Evolutionary conservation across 2,329 filamentous ascomycete genomes (phyloP).

Genomic region (Trichophyton rubrum): DNA sequence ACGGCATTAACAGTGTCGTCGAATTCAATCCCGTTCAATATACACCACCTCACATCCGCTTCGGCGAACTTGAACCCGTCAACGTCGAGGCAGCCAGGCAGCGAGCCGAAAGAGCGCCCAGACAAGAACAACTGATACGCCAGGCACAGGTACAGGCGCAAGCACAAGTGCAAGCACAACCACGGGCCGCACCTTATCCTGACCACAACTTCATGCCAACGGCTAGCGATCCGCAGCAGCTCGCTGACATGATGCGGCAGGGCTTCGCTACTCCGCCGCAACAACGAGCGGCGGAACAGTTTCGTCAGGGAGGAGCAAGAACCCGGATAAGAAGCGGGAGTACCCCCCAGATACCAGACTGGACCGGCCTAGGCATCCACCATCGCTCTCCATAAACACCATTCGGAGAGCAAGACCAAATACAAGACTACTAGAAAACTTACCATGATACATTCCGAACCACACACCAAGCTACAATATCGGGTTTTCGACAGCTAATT

Average conservation of each 20-base stretch:
- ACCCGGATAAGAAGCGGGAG: conserved; percentile 11
- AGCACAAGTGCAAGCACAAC: no score
- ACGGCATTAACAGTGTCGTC: conserved; percentile 11
- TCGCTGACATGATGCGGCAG: background rate
- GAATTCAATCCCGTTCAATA: conserved; percentile 11
- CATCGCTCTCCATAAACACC: conserved; percentile 6
- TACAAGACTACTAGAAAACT: background rate
- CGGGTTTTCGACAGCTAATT: background rate
- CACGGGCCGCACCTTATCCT: conserved; percentile 15
- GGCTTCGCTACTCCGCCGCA: background rate
- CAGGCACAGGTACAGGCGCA: background rate
- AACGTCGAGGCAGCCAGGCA: conserved; percentile 15
- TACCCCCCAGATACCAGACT: conserved; percentile 20
- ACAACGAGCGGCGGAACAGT: background rate
- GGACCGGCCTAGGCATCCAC: conserved; percentile 16
- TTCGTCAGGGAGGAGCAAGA: background rate
- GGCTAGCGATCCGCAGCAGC: conserved; percentile 12
- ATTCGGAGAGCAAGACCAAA: background rate
- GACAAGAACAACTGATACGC: conserved; percentile 6
- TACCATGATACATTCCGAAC: background rate
- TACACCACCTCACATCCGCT: conserved; percentile 15
- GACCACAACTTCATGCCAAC: conserved; percentile 18
- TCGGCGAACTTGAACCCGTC: conserved; percentile 17
- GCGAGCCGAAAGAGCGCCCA: conserved; percentile 7
- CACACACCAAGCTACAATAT: background rate